Conservation (phyloP, 2,329 filamentous ascomycete species). For the Colletotrichum navitas region DNA sequence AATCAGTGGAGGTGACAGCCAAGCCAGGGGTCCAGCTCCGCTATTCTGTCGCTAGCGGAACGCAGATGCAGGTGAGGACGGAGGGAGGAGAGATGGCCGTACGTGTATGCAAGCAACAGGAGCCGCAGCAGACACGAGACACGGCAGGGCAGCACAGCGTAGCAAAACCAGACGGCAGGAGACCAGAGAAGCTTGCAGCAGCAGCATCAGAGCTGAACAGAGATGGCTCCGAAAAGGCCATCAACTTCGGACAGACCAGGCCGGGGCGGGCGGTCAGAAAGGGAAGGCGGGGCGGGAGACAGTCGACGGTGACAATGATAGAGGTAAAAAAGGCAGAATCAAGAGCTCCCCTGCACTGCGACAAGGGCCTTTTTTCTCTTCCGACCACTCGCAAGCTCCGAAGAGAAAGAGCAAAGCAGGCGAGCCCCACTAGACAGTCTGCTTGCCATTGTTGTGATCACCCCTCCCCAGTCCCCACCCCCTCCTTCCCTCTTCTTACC, state of each 20-base stretch:
- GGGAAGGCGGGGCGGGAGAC: not conserved
- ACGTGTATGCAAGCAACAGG: constrained; percentile 12
- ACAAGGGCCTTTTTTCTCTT: constrained; percentile 22
- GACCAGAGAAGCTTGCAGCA: too few species aligned
- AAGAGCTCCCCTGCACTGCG: constrained; percentile 23
- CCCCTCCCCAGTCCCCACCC: constrained; percentile 12
- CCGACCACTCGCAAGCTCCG: constrained; percentile 39
- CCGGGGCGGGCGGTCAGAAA: constrained; percentile 7
- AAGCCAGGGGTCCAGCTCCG: constrained; percentile 31
- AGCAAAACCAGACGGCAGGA: not conserved
- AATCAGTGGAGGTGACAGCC: constrained; percentile 24
- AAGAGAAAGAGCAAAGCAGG: constrained; percentile 32
- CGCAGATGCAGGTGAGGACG: constrained; percentile 4
- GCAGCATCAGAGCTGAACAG: not conserved
- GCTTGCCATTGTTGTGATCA: not conserved
- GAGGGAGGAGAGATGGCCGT: constrained; percentile 5
- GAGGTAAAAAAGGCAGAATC: constrained; percentile 16
- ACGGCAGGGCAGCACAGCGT: not conserved
- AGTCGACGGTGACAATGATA: constrained; percentile 1
- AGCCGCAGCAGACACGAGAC: constrained; percentile 1
- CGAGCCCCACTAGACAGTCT: constrained; percentile 7
- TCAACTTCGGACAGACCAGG: constrained; percentile 1
- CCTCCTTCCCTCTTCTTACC: not conserved
- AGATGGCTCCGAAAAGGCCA: not conserved
- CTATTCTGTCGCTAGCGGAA: constrained; percentile 5